Percentiles rank a stretch among this genome's conserved stretches.
Evolutionary conservation across 1,284 basidiomycete genomes (phyloP).

Genomic region (Rhodotorula sp.): DNA sequence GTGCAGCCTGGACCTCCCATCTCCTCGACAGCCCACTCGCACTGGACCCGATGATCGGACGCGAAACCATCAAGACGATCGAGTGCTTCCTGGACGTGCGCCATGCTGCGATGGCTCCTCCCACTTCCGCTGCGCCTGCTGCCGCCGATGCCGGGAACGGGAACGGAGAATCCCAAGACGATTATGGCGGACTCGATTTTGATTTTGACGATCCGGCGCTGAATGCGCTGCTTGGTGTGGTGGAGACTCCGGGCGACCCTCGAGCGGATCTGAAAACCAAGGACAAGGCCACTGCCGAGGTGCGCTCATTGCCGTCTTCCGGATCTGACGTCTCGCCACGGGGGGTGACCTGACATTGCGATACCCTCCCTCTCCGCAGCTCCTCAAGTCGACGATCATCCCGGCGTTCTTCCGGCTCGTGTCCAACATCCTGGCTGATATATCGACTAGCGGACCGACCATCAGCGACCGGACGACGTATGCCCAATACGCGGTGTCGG

Average conservation of each 20-base stretch:
- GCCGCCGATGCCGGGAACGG: neutral
- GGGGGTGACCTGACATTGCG: too few species aligned
- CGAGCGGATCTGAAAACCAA: slow-evolving; percentile 6
- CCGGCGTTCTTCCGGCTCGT: slow-evolving; percentile 65
- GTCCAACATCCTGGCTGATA: slow-evolving; percentile 56
- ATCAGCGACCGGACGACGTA: slow-evolving; percentile 47
- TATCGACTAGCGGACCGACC: slow-evolving; percentile 15
- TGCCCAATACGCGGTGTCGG: slow-evolving; percentile 63
- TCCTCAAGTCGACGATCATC: slow-evolving; percentile 59
- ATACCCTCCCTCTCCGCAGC: too few species aligned
- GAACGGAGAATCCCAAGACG: slow-evolving; percentile 70
- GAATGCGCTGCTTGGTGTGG: slow-evolving; percentile 56
- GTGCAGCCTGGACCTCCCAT: slow-evolving; percentile 62
- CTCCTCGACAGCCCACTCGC: slow-evolving; percentile 60
- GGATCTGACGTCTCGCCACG: slow-evolving; percentile 6
- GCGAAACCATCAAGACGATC: slow-evolving; percentile 62
- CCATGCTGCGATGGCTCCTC: slow-evolving; percentile 52
- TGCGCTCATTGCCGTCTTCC: slow-evolving; percentile 22
- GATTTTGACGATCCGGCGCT: slow-evolving; percentile 63
- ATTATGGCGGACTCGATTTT: slow-evolving; percentile 55
- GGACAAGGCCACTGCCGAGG: slow-evolving; percentile 49
- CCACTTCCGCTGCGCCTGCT: slow-evolving; percentile 34
- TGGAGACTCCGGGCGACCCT: slow-evolving; percentile 15
- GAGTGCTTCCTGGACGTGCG: slow-evolving; percentile 67
- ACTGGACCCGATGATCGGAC: slow-evolving; percentile 57